Evolutionary conservation across 345 rosid genomes (phyloP).

Genomic region (Linum lewisii): DNA sequence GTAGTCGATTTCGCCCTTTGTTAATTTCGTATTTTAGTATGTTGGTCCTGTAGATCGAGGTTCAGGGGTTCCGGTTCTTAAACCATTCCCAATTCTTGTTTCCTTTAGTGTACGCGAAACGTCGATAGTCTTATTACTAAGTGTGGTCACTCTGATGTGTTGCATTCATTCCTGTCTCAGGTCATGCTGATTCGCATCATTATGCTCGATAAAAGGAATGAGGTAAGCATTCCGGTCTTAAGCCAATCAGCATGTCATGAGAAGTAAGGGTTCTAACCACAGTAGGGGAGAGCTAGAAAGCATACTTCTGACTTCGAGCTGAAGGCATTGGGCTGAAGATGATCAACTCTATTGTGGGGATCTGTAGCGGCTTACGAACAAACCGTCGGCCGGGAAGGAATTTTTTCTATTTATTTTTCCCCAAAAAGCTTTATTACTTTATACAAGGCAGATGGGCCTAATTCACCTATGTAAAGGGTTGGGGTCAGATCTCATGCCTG

Average conservation of each 20-base stretch:
- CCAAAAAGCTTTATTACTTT: neutral
- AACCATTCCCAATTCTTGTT: no score
- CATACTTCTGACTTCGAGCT: slow-evolving; percentile 1
- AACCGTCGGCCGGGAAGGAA: neutral
- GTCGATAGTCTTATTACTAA: no score
- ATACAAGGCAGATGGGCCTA: neutral
- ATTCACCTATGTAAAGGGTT: neutral
- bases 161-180: no score
- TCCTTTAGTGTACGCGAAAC: no score
- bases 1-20: no score
- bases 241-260: neutral
- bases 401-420: neutral
- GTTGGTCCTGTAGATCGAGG: no score
- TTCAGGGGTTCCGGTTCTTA: no score
- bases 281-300: slow-evolving; percentile 1
- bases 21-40: no score
- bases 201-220: neutral
- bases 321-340: neutral
- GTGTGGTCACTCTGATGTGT: no score
- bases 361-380: neutral
- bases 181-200: neutral
- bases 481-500: neutral
- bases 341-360: neutral
- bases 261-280: neutral
- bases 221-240: neutral